A percentile compares a stretch with the other conserved stretches of the same genome.
phyloP scores from a whole-genome alignment of 1,139 yeast species.

The Debaryomycetaceae sp. region DNA sequence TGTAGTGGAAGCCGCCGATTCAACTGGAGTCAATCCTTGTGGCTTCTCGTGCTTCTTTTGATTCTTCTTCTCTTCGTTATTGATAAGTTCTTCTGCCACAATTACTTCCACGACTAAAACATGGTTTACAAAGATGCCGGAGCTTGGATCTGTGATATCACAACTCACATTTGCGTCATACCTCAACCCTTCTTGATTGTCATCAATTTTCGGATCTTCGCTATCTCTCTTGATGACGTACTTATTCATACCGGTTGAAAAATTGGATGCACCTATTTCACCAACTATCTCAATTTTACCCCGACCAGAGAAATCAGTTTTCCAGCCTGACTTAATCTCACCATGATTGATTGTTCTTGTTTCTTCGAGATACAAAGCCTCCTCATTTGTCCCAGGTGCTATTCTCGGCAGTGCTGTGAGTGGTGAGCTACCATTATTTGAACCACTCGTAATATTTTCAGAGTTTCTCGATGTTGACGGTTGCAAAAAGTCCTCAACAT shows the following conservation, averaged over 20 bases:
- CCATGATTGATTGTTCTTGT: conserved; percentile 71
- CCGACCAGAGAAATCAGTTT: conserved; percentile 73
- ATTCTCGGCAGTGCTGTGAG: conserved; percentile 4
- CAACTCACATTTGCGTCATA: conserved; percentile 64
- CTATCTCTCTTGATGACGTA: conserved; percentile 27
- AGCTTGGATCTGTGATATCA: conserved; percentile 76
- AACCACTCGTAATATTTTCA: neutral
- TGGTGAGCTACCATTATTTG: neutral
- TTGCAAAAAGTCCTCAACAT: conserved; percentile 27
- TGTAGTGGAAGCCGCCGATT: conserved; percentile 11
- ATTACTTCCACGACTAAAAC: conserved; percentile 77
- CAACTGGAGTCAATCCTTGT: conserved; percentile 11
- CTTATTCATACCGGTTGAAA: conserved; percentile 51
- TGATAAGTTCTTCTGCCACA: conserved; percentile 84
- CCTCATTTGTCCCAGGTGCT: conserved; percentile 8
- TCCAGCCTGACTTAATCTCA: conserved; percentile 89
- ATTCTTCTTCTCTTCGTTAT: conserved; percentile 17
- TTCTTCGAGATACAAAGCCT: conserved; percentile 62
- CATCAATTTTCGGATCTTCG: conserved; percentile 24
- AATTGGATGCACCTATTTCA: conserved; percentile 54
- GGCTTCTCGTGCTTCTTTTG: conserved; percentile 6
- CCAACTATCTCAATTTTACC: conserved; percentile 79
- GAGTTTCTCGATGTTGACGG: neutral
- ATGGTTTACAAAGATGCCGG: conserved; percentile 76
- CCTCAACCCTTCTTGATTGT: conserved; percentile 24